Conservation (phyloP, 345 rosid species). For the Noccaea bulbosa region DNA sequence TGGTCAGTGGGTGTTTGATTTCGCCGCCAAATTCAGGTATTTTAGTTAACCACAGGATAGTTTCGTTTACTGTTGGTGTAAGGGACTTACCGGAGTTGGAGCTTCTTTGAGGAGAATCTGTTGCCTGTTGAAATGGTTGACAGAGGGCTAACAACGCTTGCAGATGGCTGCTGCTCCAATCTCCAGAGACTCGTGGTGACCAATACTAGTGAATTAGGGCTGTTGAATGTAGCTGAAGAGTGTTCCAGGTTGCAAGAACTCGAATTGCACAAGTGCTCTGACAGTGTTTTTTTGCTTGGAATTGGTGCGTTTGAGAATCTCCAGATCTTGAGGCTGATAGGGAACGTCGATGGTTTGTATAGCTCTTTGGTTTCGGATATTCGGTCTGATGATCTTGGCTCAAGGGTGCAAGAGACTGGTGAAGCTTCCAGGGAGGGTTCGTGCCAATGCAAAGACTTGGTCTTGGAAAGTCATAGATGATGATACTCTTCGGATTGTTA, state of each 20-base stretch:
- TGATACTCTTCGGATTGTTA: no score
- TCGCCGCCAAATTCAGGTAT: slow-evolving; percentile 62
- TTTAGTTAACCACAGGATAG: slow-evolving; percentile 52
- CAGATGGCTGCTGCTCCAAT: slow-evolving; percentile 69
- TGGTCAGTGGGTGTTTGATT: slow-evolving; percentile 57
- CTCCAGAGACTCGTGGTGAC: slow-evolving; percentile 67
- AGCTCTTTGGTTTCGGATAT: slow-evolving; percentile 75
- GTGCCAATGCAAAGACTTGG: no score
- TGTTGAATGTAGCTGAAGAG: slow-evolving; percentile 64
- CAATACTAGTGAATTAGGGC: slow-evolving; percentile 73
- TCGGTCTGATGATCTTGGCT: slow-evolving; percentile 85
- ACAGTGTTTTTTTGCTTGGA: slow-evolving; percentile 69
- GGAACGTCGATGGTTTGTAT: slow-evolving; percentile 66
- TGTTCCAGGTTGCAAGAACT: slow-evolving; percentile 79
- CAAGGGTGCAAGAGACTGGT: slow-evolving; percentile 90
- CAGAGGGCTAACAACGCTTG: slow-evolving; percentile 58
- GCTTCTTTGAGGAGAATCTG: slow-evolving; percentile 53
- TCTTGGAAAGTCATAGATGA: no score
- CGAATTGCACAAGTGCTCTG: slow-evolving; percentile 77
- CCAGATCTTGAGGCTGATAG: slow-evolving; percentile 80
- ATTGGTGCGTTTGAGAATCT: slow-evolving; percentile 82
- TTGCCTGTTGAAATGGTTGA: slow-evolving; percentile 69
- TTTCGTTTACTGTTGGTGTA: slow-evolving; percentile 55
- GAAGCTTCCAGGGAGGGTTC: slow-evolving; percentile 87
- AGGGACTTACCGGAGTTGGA: slow-evolving; percentile 45